These are phyloP conservation scores for Coniferiporia sulphurascens DNA, from an alignment of 1,284 basidiomycete genomes.

Conservation along the genomic window DNA sequence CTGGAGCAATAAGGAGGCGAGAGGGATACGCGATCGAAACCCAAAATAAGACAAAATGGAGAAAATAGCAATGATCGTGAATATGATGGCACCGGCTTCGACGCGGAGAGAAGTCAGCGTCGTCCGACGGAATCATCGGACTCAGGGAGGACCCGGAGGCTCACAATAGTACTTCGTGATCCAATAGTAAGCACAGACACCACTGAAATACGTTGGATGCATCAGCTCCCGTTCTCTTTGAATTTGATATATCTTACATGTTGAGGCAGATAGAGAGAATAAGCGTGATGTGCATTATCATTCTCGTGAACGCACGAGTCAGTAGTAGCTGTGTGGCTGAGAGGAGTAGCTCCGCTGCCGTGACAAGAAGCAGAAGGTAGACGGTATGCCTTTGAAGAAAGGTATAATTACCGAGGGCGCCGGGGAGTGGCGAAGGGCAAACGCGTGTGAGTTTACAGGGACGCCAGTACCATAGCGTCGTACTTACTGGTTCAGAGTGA, in stretches of 20 bases:
- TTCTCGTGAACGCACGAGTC: slow-evolving; percentile 69
- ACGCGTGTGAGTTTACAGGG: too few species aligned
- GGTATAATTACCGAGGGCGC: slow-evolving; percentile 7
- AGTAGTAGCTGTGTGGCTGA: slow-evolving; percentile 60
- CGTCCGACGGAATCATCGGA: slow-evolving; percentile 22
- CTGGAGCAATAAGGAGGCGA: slow-evolving; percentile 75
- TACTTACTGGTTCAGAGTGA: slow-evolving; percentile 57
- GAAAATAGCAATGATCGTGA: slow-evolving; percentile 64
- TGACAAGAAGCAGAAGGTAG: slow-evolving; percentile 65
- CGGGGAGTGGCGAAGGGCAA: neutral
- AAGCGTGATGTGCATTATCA: slow-evolving; percentile 79
- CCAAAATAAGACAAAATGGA: slow-evolving; percentile 64
- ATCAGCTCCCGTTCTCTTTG: slow-evolving; percentile 1
- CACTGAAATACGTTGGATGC: slow-evolving; percentile 33
- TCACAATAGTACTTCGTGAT: slow-evolving; percentile 69
- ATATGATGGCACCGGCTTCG: slow-evolving; percentile 70
- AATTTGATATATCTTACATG: slow-evolving; percentile 44
- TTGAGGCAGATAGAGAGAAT: slow-evolving; percentile 68
- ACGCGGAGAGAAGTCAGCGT: slow-evolving; percentile 7
- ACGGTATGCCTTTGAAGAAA: slow-evolving; percentile 46
- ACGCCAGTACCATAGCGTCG: neutral
- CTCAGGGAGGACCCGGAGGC: slow-evolving; percentile 26
- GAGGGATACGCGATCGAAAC: slow-evolving; percentile 68
- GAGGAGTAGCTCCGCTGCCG: slow-evolving; percentile 56
- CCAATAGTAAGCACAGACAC: slow-evolving; percentile 73